Base-by-base conservation (phyloP, 2,329 filamentous ascomycete genomes). In the Aspergillus calidoustus region DNA sequence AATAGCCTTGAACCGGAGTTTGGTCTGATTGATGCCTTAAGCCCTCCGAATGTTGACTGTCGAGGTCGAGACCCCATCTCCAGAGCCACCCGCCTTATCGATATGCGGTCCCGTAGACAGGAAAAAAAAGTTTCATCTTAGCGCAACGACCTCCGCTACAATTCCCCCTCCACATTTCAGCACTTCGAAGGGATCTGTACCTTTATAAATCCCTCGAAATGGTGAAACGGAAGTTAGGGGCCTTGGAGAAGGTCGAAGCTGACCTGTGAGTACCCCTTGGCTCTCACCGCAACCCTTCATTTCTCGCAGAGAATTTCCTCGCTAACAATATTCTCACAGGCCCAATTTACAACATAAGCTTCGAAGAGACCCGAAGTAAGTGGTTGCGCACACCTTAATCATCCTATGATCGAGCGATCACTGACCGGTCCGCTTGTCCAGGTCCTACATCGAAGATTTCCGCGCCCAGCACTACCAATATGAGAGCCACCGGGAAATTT, bases 171-270 rank as follows among this genome's bases (percentile, higher is more conserved):
- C 91, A 46, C n/a, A n/a, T 34, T 30, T 9, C 54, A 28, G n/a
- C 0, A 59, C 46, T 63, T 60, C 84, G 94, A 93, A 95, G 80
- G 44, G 61, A 28, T 53, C 54, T 28, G 44, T 55, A 60, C 55
- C 63, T 57, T 55, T 34, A 31, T 50, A 44, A 44, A 57, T 44
- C 47, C 47, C 54, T 28, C 34, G 65, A 43, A 38, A 95, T 92
- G 88, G 91, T 88, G 63, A 97, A 97, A 81, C 86, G 93, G 77
- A 96, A 95, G 81, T 86, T 97, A 62, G 92, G 91, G 59, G 93
- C 93, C 64, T 88, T 97, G 78, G 93, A 97, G 81, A 97, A 97
- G 85, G 88, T 97, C 69, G 93, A 97, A 75, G 93, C 93, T 38
- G 92, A 96, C 79, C 83, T 96, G 85, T 90, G 76, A 65, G 87